Evolutionary conservation across 2,329 filamentous ascomycete genomes (phyloP), one percentile per base, ranked within the genome.

Genomic region (Cladosporium sp.): DNA sequence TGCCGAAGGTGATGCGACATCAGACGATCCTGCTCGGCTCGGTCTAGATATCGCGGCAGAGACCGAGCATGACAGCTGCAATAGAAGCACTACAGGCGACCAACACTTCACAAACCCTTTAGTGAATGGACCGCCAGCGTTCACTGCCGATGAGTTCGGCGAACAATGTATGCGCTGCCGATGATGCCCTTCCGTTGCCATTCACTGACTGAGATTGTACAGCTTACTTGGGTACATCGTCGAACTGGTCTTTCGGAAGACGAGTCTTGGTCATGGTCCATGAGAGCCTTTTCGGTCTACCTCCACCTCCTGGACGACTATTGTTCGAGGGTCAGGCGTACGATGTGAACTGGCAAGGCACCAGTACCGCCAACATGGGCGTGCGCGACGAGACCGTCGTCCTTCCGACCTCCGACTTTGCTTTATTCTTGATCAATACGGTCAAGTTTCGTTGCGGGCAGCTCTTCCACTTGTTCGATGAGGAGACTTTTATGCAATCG

Each of bases 401-500:
- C n/a, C 68, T 84, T 15, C 82, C 82, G 0, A 80, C 77, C 1
- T 71, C 79, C 0, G 81, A 84, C 63, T 76, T 80, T 63, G 78
- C 79, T 4, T 69, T 80, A 3, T 83, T 80, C 57, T 67, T 84
- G 3, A 79, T 83, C 69, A 83, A 82, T 60, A 77, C 80, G 0
- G 80, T 83, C 59, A 83, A 83, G 57, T 84, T 83, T 43, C 80
- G 83, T 60, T 82, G 80, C 57, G 76, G 78, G 3, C 81, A 82
- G 30, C 66, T 83, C 2, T 81, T 82, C 22, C 80, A 82, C 51
- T 69, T 84, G 61, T 82, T 83, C 43, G 80, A 84, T 22, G 81
- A 83, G 51, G 72, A 76, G 11, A 73, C 72, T 0, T 84, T 84
- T 58, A 81, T 81, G 75, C 64, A 63, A 5, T 70, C 72, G 3